Evolutionary conservation across 163 green algal species (phyloP), one percentile per base, ranked within the genome.

Genomic region (Scenedesmus sp.): DNA sequence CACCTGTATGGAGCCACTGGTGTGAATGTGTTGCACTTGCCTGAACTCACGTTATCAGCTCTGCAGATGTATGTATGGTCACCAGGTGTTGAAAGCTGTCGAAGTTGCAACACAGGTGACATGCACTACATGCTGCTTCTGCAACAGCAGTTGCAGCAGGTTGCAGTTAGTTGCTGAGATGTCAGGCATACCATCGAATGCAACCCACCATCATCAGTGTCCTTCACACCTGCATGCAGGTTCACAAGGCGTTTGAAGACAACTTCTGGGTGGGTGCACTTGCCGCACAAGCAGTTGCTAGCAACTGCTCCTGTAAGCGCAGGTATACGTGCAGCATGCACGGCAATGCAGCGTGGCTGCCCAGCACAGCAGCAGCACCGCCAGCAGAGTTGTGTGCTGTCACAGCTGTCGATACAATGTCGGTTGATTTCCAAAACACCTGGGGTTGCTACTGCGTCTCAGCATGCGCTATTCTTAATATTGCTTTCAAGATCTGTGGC

Each of bases 181-280:
- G 9, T 7, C 59, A n/a, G 22, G 22, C 22, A n/a, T 22, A 72
- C 22, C 33, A 20, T 35, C 24, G 2, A 72, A 35, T 20, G 59
- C 72, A 81, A 12, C 76, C 20, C n/a, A 61, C 20, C 76, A 37
- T 83, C 13, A 26, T 65, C 40, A 84, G 20, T 51, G 40, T 61
- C 0, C 30, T 18, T 44, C 7, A 72, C 42, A 49, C 84, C 33
- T 43, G n/a, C 20, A n/a, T 80, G 37, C 88, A 95, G 92, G 90
- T 92, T 15, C 95, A 97, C 82, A 88, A 92, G 59, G 53, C 79
- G 12, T 98, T 95, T 78, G 96, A 98, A 84, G 92, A 96, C 53
- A 95, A 96, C 92, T 98, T 98, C 76, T 98, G 96, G 96, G 61
- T 76, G 65, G 30, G 65, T 18, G 65, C 65, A 76, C 5, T 7